Evolutionary conservation across 1,284 basidiomycete genomes (phyloP), one percentile per base, ranked within the genome.

Genomic region (Ustilago lituana): DNA sequence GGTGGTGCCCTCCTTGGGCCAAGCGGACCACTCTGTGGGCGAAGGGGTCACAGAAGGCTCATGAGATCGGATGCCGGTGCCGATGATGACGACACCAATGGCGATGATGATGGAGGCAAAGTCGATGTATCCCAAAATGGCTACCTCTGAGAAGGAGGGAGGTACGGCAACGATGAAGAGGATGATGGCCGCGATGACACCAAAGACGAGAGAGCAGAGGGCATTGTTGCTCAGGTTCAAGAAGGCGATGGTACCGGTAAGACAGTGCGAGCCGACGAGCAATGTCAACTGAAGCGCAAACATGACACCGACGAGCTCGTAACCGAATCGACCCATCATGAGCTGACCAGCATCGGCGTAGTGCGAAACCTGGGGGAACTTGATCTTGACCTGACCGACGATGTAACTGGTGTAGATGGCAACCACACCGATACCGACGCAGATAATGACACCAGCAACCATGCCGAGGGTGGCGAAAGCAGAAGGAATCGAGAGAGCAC

Each of bases 111-210:
- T 78, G n/a, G 65, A 70, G 8, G 50, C 71, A 39, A 77, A 78
- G 53, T 79, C 77, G 39, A 79, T 72, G 66, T 76, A 77, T 9
- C 75, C 77, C 20, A 79, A 59, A 12, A 74, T 48, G n/a, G 76
- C 73, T 2, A 78, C 61, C 38, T 76, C 70, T 27, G 70, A 68
- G 62, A 77, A 78, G 19, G 76, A 61, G 26, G 72, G 71, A 0
- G 77, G 74, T 20, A 77, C 58, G 8, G 73, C 74, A 29, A 79
- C 48, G 43, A 74, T 41, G 58, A 72, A 79, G 31, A 79, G 71
- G 39, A 78, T 61, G 56, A 77, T 61, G 39, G 77, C 76, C 23
- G 70, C 65, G 47, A 79, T 59, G 51, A 74, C 56, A 37, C 67
- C 68, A 45, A 77, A 79, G 27, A 61, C 73, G 38, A 78, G 41